These are phyloP conservation scores for Draba incana DNA, from an alignment of 345 rosid species.

Conservation along the genomic window DNA sequence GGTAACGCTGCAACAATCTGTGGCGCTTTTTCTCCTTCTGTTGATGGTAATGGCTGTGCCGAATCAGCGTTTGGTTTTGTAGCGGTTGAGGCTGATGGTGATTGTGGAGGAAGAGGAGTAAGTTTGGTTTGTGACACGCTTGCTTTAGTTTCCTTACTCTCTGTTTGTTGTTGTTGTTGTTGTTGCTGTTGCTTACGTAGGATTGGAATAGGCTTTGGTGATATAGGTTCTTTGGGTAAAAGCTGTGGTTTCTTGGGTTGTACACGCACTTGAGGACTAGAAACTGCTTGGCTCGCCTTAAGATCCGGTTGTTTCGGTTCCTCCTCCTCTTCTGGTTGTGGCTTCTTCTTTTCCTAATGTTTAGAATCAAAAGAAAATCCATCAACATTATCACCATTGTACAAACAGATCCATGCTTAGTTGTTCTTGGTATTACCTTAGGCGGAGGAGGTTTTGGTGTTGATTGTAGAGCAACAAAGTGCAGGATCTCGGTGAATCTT, in stretches of 20 bases:
- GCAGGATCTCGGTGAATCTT: slow-evolving; percentile 54
- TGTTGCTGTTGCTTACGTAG: slow-evolving; percentile 23
- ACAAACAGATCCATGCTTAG: too few species aligned
- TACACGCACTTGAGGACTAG: slow-evolving; percentile 24
- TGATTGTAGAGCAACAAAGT: slow-evolving; percentile 53
- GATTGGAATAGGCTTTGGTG: slow-evolving; percentile 32
- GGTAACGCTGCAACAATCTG: slow-evolving; percentile 50
- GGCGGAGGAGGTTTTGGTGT: slow-evolving; percentile 42
- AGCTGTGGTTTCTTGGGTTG: slow-evolving; percentile 37
- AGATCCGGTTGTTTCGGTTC: slow-evolving; percentile 37
- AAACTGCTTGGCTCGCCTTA: slow-evolving; percentile 32
- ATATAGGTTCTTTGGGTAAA: slow-evolving; percentile 42
- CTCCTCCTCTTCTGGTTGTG: slow-evolving; percentile 27
- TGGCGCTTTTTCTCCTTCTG: slow-evolving; percentile 50
- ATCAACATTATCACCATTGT: slow-evolving; percentile 6
- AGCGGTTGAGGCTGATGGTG: slow-evolving; percentile 33
- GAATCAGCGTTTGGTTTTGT: slow-evolving; percentile 31
- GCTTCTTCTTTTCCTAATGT: slow-evolving; percentile 49
- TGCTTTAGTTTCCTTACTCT: slow-evolving; percentile 36
- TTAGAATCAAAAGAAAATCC: slow-evolving; percentile 11
- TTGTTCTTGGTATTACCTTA: too few species aligned
- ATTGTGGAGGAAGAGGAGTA: slow-evolving; percentile 29
- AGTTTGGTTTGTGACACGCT: slow-evolving; percentile 38
- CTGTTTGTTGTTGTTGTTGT: slow-evolving; percentile 31
- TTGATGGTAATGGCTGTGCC: slow-evolving; percentile 34